Evolutionary conservation across 345 rosid genomes (phyloP).

Genomic region (Camelina neglecta): DNA sequence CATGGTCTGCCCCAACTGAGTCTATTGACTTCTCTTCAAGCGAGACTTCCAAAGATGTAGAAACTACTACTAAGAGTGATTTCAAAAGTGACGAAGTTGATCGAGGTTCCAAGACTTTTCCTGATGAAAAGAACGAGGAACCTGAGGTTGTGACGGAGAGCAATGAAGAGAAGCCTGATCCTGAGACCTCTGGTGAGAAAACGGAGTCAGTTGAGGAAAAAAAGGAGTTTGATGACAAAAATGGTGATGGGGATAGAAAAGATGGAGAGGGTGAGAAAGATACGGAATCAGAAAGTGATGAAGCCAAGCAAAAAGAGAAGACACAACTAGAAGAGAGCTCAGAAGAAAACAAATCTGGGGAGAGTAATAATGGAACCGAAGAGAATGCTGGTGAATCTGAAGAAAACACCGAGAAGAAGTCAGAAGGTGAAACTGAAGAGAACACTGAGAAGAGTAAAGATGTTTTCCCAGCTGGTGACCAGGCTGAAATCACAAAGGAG

Average conservation of each 20-base stretch:
- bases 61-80: slow-evolving; percentile 44
- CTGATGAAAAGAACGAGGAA: slow-evolving; percentile 50
- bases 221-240: slow-evolving; percentile 53
- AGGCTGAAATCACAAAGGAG: slow-evolving; percentile 72
- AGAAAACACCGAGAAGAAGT: slow-evolving; percentile 43
- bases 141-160: slow-evolving; percentile 43
- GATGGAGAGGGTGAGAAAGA: slow-evolving; percentile 42
- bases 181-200: slow-evolving; percentile 43
- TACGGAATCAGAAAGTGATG: slow-evolving; percentile 37
- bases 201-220: slow-evolving; percentile 39
- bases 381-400: slow-evolving; percentile 39
- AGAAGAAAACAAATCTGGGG: slow-evolving; percentile 43
- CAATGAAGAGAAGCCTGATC: slow-evolving; percentile 46
- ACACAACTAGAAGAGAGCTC: slow-evolving; percentile 47
- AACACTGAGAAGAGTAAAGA: slow-evolving; percentile 48
- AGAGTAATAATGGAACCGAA: slow-evolving; percentile 35
- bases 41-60: slow-evolving; percentile 42
- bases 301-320: slow-evolving; percentile 42
- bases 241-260: slow-evolving; percentile 47
- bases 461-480: slow-evolving; percentile 54
- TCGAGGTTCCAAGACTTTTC: slow-evolving; percentile 37
- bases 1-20: slow-evolving; percentile 59
- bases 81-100: slow-evolving; percentile 43
- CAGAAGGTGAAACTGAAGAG: slow-evolving; percentile 41
- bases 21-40: slow-evolving; percentile 38